These are phyloP conservation scores for Entonaema liquescens DNA, from an alignment of 495 filamentous ascomycete species.

Conservation along the genomic window DNA sequence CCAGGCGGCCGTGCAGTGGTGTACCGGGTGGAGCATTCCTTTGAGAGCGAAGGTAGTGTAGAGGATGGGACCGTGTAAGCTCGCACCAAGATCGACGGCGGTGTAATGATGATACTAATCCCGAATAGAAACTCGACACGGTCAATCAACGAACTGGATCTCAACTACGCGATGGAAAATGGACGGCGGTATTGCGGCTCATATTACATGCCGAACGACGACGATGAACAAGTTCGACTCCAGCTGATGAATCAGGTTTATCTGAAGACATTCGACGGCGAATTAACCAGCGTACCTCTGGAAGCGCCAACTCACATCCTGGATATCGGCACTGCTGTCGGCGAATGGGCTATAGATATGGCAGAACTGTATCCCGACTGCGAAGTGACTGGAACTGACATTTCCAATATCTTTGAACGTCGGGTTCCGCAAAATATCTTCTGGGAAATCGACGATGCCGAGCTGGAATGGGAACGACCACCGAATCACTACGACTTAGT, in stretches of 20 bases:
- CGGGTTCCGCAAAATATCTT: conserved; percentile 69
- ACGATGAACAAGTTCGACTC: conserved; percentile 74
- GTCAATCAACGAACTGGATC: conserved; percentile 64
- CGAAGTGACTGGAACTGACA: conserved; percentile 74
- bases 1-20: conserved; percentile 41
- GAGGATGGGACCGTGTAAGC: conserved; percentile 59
- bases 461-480: conserved; percentile 64
- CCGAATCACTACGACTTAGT: conserved; percentile 70
- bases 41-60: conserved; percentile 42
- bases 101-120: conserved; percentile 14
- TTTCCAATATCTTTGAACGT: conserved; percentile 65
- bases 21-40: conserved; percentile 40
- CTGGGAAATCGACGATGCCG: conserved; percentile 76
- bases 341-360: conserved; percentile 80
- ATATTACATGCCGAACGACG: conserved; percentile 82
- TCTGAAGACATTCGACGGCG: conserved; percentile 65
- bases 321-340: conserved; percentile 74
- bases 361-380: conserved; percentile 68
- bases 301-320: conserved; percentile 65
- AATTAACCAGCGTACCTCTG: conserved; percentile 68
- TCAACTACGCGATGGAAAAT: conserved; percentile 68
- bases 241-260: conserved; percentile 73
- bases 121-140: conserved; percentile 52
- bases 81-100: neutral
- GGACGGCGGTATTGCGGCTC: conserved; percentile 71